Conservation (phyloP, 2,329 filamentous ascomycete genomes). For the Aspergillus awamori region DNA sequence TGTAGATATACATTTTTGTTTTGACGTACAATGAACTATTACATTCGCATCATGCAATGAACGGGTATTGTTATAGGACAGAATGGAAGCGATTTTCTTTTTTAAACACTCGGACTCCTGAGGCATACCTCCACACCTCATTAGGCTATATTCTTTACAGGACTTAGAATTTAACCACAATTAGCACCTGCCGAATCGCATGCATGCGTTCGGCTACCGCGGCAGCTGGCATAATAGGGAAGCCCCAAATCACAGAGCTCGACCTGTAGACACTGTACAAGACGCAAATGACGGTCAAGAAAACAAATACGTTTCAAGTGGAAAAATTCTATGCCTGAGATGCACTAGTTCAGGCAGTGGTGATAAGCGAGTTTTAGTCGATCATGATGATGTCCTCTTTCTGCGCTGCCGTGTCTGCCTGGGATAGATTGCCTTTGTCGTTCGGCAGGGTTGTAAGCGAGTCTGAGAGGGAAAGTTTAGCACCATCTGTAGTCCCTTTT, state of each 20-base stretch:
- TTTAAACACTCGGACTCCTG: not conserved
- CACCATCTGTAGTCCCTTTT: not conserved
- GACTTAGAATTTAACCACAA: not conserved
- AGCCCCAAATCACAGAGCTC: not conserved
- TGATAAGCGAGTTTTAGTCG: slow-evolving; percentile 26
- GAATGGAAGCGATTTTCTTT: not conserved
- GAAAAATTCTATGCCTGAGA: not conserved
- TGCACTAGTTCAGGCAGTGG: not conserved
- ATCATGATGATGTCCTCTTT: slow-evolving; percentile 42
- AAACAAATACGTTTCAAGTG: not conserved
- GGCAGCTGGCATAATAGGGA: not conserved
- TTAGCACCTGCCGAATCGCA: not conserved
- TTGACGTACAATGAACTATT: not conserved
- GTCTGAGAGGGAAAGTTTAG: not conserved
- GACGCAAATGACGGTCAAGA: not conserved
- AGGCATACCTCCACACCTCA: not conserved
- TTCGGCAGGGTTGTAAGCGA: not conserved
- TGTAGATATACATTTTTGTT: not conserved
- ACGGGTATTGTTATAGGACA: not conserved
- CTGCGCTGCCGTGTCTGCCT: slow-evolving; percentile 7
- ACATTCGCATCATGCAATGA: not conserved
- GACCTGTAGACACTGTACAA: not conserved
- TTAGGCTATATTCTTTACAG: not conserved
- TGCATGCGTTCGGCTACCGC: not conserved
- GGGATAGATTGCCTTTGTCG: slow-evolving; percentile 4